Evolutionary conservation across 768 basidiomycete species (phyloP).

Genomic region (Rhizopogon salebrosus): DNA sequence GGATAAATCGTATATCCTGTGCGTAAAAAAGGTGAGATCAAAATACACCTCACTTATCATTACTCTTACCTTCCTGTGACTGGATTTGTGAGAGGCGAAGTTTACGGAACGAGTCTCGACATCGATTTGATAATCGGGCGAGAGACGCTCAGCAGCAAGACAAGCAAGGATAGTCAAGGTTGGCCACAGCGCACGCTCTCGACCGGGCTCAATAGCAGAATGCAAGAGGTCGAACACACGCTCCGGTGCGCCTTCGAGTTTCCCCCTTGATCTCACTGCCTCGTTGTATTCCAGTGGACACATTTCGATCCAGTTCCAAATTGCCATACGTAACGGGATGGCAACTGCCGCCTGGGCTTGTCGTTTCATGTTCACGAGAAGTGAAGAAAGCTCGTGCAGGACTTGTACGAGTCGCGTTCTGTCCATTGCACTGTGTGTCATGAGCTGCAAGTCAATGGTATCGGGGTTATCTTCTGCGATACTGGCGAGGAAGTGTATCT

Average conservation of each 20-base stretch:
- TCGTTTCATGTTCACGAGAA: conserved; percentile 76
- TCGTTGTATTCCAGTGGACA: conserved; percentile 79
- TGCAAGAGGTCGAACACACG: conserved; percentile 80
- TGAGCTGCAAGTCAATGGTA: conserved; percentile 67
- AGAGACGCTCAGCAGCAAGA: conserved; percentile 69
- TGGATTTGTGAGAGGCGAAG: conserved; percentile 25
- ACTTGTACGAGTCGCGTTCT: conserved; percentile 61
- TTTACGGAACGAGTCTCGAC: conserved; percentile 25
- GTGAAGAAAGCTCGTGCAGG: conserved; percentile 74
- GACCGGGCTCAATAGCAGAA: conserved; percentile 35
- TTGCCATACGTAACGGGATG: conserved; percentile 63
- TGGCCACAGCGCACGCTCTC: conserved; percentile 69
- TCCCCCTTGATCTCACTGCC: conserved; percentile 53
- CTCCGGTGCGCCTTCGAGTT: conserved; percentile 78
- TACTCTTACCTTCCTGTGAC: conserved; percentile 25
- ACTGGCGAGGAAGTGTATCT: conserved; percentile 61
- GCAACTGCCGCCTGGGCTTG: conserved; percentile 72
- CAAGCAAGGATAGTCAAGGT: conserved; percentile 70
- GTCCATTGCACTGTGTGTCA: conserved; percentile 76
- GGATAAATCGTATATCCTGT: conserved; percentile 52
- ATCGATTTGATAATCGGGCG: conserved; percentile 47
- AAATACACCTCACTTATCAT: too few relatives aligned
- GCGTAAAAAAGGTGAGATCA: not conserved
- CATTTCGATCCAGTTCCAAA: conserved; percentile 89
- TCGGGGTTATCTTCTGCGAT: conserved; percentile 54